Base-by-base conservation (phyloP, 2,329 filamentous ascomycete species). In the Ascochyta rabiei region DNA sequence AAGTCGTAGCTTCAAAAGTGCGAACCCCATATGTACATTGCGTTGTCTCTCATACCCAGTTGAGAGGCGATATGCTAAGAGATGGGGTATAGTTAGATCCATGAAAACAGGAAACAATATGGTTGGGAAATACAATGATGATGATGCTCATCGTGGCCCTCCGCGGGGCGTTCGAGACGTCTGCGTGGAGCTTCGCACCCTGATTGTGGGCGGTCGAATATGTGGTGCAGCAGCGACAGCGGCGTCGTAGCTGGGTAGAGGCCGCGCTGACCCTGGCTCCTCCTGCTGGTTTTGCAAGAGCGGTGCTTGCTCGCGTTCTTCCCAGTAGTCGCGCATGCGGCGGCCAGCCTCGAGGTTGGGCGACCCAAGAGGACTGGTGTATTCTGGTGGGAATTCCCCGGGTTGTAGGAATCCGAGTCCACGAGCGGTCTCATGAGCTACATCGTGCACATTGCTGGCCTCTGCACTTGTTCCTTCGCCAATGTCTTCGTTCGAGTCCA, bases 211-310 rank as follows among this genome's bases (percentile, higher is more conserved):
- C 21, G 62, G 57, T 19, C 48, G 64, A 18, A 66, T 59, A 23
- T 63, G 59, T 9, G 69, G 65, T 37, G 64, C 56, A 91, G 96
- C 71, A 88, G 97, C 72, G 81, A 92, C 81, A 1, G 90, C 91
- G 56, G 90, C 90, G 72, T 87, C 90, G 71, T 96, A 96, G 66
- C 86, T 93, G 2, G 91, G 91, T 60, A 95, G 92, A 0, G 91
- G 90, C 21, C 48, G 90, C 88, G 75, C 60, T 51, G 44, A 48
- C 46, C 55, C 49, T 13, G 48, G 57, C 55, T 54, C 35, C 48
- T 60, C 58, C 57, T 66, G 67, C 34, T 59, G 62, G 24, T 64
- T 62, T 38, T 65, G 61, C 30, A 76, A 43, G n/a, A 75, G 81
- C 69, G 70, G 69, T 1, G 84, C 82, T 48, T 82, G 81, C 38